Percentiles rank a stretch among this genome's conserved stretches.
Conservation (phyloP, 2,329 filamentous ascomycete species). For the Pseudogymnoascus sp. region DNA sequence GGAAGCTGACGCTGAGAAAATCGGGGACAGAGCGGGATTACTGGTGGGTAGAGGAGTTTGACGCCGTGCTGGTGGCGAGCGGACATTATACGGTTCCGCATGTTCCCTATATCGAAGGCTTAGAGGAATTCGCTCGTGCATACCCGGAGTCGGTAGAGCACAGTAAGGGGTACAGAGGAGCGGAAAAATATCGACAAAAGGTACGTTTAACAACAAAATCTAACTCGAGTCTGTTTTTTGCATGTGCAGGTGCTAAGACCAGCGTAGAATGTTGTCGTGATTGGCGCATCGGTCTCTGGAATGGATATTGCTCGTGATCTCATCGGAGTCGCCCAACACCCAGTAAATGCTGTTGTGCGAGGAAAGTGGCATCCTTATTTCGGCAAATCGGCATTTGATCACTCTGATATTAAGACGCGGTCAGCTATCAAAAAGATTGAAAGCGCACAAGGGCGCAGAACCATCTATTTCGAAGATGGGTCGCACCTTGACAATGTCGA, state of each 20-base stretch:
- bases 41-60: conserved; percentile 58
- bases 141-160: conserved; percentile 51
- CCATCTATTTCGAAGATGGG: conserved; percentile 50
- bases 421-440: conserved; percentile 42
- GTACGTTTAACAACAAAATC: neutral
- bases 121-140: conserved; percentile 46
- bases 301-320: conserved; percentile 53
- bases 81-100: conserved; percentile 61
- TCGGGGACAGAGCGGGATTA: conserved; percentile 37
- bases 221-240: conserved; percentile 24
- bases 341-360: conserved; percentile 46
- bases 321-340: conserved; percentile 35
- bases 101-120: conserved; percentile 51
- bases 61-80: conserved; percentile 57
- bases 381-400: conserved; percentile 50
- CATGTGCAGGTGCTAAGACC: neutral
- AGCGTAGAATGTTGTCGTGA: conserved; percentile 40
- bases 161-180: conserved; percentile 64
- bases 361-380: conserved; percentile 47
- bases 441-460: conserved; percentile 28
- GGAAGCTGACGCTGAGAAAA: conserved; percentile 45
- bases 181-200: conserved; percentile 49
- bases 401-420: conserved; percentile 41
- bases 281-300: conserved; percentile 57
- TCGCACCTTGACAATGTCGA: conserved; percentile 46